Base-by-base conservation (phyloP, 1,284 basidiomycete species). In the Amylostereum areolatum region DNA sequence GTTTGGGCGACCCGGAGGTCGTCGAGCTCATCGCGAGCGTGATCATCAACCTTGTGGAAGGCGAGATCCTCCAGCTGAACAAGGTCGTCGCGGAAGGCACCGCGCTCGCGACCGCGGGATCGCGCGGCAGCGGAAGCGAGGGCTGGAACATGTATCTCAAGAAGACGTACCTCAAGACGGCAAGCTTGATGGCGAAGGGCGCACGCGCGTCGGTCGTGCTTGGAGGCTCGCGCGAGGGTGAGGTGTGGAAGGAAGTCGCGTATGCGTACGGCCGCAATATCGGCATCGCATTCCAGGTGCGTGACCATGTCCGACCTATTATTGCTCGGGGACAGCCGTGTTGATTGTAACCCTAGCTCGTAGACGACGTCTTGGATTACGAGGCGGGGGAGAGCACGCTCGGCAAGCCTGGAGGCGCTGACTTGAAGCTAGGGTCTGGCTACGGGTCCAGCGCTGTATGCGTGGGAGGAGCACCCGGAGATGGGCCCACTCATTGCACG, bases 81-180 rank as follows among this genome's bases (percentile, higher is more conserved):
- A 72, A 75, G 42, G 67, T 77, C 29, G 62, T 66, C 50, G 65
- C 61, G 33, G 66, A 68, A 46, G 63, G 64, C 40, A 58, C 62
- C 7, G 65, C 61, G 42, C 47, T 66, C 24, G 54, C 55, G 27
- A 59, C 59, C 3, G 53, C 12, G 8, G 24, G 53, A 35, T 51
- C 59, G 30, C 56, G 61, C 8, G 54, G 52, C 25, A 62, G 66
- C 31, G 72, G 53, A 51, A 53, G 63, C 29, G 80, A 83, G 12
- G 80, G 85, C 54, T 98, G 96, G 81, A 83, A 85, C 51, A 73
- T 85, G 33, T 99, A 99, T 70, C 76, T 98, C 65, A 82, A 85
- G 61, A 97, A 96, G 72, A 95, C 92, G 28, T 99, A 98, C 64
- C 74, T 99, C 61, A 98, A 99, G 72, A 97, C 94, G 4, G 96